Evolutionary conservation across 176 grass and related monocot species (phyloP).

Genomic region (Ananas comosus): DNA sequence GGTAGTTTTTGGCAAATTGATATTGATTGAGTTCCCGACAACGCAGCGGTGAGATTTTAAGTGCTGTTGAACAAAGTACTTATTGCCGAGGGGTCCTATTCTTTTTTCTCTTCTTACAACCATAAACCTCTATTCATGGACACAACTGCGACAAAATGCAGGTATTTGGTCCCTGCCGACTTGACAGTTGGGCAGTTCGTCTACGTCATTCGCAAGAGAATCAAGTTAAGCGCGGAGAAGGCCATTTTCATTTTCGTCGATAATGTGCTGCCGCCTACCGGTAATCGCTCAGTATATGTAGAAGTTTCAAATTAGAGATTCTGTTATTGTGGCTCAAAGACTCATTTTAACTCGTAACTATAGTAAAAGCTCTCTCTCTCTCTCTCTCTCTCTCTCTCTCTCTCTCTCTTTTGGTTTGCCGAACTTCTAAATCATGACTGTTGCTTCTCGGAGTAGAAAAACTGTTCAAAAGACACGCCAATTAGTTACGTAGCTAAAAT

Average conservation of each 20-base stretch:
- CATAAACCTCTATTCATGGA: neutral
- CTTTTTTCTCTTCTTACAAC: neutral
- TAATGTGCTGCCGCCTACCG: slow-evolving; percentile 6
- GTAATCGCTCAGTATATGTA: neutral
- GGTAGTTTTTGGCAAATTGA: too few species aligned
- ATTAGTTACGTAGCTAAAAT: too few species aligned
- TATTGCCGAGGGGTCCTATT: too few species aligned
- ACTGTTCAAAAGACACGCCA: too few species aligned
- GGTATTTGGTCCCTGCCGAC: slow-evolving; percentile 14
- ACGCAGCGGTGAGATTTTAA: neutral
- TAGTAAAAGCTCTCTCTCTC: neutral
- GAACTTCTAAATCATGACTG: too few species aligned
- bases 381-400: too few species aligned
- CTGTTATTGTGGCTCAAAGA: too few species aligned
- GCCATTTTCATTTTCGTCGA: slow-evolving; percentile 15
- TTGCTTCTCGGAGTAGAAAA: too few species aligned
- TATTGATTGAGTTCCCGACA: neutral
- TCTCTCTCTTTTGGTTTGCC: neutral
- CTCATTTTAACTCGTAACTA: too few species aligned
- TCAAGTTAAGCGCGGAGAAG: slow-evolving; percentile 2
- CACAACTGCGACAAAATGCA: neutral
- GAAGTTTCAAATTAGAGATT: too few species aligned
- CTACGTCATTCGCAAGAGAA: slow-evolving; percentile 16
- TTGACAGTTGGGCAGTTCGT: slow-evolving; percentile 11
- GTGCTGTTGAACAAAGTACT: too few species aligned